These are phyloP conservation scores for Ettlia oleoabundans DNA, from an alignment of 139 green algal genomes.

Conservation along the genomic window DNA sequence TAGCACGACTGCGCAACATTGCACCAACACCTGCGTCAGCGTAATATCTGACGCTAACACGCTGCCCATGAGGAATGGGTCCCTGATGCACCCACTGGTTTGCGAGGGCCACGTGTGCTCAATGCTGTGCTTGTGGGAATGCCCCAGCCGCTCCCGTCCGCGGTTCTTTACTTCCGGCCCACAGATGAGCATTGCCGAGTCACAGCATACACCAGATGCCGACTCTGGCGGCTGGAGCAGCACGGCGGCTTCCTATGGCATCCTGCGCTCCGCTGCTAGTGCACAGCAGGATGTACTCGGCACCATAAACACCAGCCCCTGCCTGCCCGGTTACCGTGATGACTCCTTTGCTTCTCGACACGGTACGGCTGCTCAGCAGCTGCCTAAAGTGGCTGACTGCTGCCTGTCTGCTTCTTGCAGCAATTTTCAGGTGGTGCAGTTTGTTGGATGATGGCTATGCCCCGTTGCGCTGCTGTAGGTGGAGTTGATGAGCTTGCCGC, in stretches of 20 bases:
- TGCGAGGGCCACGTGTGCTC: background rate
- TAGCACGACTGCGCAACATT: background rate
- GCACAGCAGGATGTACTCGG: no score
- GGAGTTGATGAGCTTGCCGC: background rate
- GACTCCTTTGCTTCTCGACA: no score
- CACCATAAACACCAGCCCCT: no score
- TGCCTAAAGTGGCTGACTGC: background rate
- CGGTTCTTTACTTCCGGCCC: background rate
- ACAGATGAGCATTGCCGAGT: slow-evolving; percentile 30
- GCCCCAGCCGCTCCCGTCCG: background rate
- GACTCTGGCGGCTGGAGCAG: background rate
- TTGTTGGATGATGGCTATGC: background rate
- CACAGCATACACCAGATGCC: background rate
- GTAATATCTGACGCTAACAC: no score
- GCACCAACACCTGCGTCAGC: no score
- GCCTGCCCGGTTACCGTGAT: no score
- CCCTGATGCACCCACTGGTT: no score
- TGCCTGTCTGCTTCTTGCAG: background rate
- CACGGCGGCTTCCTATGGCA: background rate
- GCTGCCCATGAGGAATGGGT: no score
- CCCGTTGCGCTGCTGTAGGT: background rate
- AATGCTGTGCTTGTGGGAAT: background rate
- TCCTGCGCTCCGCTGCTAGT: background rate
- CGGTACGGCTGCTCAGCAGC: no score
- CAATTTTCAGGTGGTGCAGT: background rate